Conservation (phyloP, 2,329 filamentous ascomycete genomes). For the Penicillium glabrum region DNA sequence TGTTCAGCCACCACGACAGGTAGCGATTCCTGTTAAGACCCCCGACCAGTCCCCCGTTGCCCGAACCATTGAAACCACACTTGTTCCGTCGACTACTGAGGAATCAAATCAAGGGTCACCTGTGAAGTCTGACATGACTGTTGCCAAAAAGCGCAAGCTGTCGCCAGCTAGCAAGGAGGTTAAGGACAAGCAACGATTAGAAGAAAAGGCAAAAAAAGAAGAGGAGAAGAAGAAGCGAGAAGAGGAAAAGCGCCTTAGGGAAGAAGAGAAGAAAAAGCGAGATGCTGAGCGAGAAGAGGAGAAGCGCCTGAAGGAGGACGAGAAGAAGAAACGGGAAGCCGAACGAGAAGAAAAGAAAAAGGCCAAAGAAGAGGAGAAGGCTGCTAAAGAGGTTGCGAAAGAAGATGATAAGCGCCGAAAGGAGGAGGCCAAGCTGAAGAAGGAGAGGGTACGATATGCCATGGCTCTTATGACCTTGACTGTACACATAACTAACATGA, state of each 20-base stretch:
- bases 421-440: slow-evolving; percentile 49
- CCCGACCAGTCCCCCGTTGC: background rate
- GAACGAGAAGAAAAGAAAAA: slow-evolving; percentile 47
- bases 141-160: slow-evolving; percentile 18
- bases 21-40: background rate
- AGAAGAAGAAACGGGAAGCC: slow-evolving; percentile 47
- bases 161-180: slow-evolving; percentile 28
- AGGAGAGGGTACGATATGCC: slow-evolving; percentile 41
- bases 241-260: slow-evolving; percentile 17
- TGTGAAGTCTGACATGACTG: slow-evolving; percentile 8
- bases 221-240: slow-evolving; percentile 5
- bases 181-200: slow-evolving; percentile 25
- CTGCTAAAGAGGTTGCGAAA: slow-evolving; percentile 39
- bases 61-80: background rate
- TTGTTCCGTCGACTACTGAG: background rate
- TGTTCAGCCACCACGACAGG: background rate
- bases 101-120: background rate
- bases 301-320: slow-evolving; percentile 46
- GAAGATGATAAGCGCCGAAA: slow-evolving; percentile 50
- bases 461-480: background rate
- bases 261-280: slow-evolving; percentile 44
- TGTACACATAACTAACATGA: background rate
- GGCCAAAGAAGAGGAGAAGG: slow-evolving; percentile 47
- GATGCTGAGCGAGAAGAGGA: slow-evolving; percentile 43
- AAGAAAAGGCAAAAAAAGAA: slow-evolving; percentile 5